Percentiles rank a stretch among this genome's conserved stretches.
These are phyloP conservation scores for Lactifluus pinguis DNA, from an alignment of 768 basidiomycete genomes.

Conservation along the genomic window DNA sequence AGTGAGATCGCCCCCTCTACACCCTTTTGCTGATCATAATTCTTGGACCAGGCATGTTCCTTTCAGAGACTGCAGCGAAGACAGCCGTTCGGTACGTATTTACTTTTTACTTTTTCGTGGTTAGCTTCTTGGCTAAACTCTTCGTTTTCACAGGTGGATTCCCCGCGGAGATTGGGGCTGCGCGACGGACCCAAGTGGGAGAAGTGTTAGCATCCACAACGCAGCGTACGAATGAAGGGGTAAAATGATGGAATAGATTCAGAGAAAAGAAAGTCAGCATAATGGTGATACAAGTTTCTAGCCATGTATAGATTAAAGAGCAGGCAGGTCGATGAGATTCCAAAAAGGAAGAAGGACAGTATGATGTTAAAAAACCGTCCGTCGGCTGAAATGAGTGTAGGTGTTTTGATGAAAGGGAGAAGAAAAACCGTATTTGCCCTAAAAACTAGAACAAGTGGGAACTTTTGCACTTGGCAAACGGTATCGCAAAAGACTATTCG, in stretches of 20 bases:
- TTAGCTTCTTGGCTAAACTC: background rate
- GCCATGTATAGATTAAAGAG: slow-evolving; percentile 23
- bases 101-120: background rate
- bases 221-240: slow-evolving; percentile 54
- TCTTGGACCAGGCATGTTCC: slow-evolving; percentile 56
- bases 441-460: background rate
- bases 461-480: slow-evolving; percentile 15
- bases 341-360: slow-evolving; percentile 13
- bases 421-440: background rate
- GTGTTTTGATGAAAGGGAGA: slow-evolving; percentile 5
- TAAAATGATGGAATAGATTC: slow-evolving; percentile 11
- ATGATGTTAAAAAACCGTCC: slow-evolving; percentile 13
- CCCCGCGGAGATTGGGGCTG: slow-evolving; percentile 97
- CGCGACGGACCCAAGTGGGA: slow-evolving; percentile 85
- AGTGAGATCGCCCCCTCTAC: slow-evolving; percentile 29
- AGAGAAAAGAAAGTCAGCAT: slow-evolving; percentile 13
- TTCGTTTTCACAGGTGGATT: slow-evolving; percentile 55
- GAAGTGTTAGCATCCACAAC: slow-evolving; percentile 93
- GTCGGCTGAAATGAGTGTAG: slow-evolving; percentile 15
- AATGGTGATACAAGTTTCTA: slow-evolving; percentile 28
- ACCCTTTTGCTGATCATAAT: background rate
- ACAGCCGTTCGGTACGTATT: slow-evolving; percentile 79
- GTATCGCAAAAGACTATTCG: slow-evolving; percentile 20
- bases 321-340: slow-evolving; percentile 21
- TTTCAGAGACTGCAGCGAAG: slow-evolving; percentile 71